Evolutionary conservation across 2,329 filamentous ascomycete genomes (phyloP).

Genomic region (Leptographium flavum): DNA sequence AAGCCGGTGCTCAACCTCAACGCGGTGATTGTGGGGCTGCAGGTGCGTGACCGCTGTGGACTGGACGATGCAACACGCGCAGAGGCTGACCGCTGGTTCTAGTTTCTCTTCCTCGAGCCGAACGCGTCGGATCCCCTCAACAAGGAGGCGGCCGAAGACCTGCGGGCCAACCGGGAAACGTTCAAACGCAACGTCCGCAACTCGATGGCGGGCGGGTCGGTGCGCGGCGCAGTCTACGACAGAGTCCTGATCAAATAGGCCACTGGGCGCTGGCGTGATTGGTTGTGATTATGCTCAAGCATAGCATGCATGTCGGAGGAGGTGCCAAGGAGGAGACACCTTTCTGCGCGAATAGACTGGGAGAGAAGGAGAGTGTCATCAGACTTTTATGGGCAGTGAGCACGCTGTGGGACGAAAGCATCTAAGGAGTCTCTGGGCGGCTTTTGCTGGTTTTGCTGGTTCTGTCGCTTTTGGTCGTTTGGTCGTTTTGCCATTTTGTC

Average conservation of each 20-base stretch:
- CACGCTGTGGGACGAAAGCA: not conserved
- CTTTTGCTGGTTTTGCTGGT: not conserved
- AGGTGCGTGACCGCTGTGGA: constrained; percentile 36
- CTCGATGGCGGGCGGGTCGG: constrained; percentile 66
- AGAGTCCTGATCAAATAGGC: constrained; percentile 45
- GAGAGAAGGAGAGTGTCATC: not conserved
- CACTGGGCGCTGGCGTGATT: not conserved
- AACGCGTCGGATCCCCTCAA: constrained; percentile 97
- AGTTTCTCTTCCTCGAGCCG: constrained; percentile 91
- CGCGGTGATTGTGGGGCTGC: constrained; percentile 90
- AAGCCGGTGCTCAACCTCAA: constrained; percentile 96
- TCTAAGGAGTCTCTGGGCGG: not conserved
- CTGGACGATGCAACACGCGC: constrained; percentile 4
- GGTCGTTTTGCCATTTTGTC: not conserved
- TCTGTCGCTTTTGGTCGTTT: not conserved
- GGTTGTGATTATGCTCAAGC: not conserved
- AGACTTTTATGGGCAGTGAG: too few species aligned
- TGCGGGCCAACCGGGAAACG: constrained; percentile 68
- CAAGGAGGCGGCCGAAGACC: constrained; percentile 90
- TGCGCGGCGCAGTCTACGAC: constrained; percentile 64
- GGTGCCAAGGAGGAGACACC: too few species aligned
- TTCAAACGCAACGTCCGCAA: constrained; percentile 85
- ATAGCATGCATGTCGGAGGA: too few species aligned
- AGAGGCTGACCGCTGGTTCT: constrained; percentile 20
- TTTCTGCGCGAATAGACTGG: too few species aligned